Base-by-base conservation (phyloP, 495 filamentous ascomycete genomes). In the Penicillium longicatenatum region DNA sequence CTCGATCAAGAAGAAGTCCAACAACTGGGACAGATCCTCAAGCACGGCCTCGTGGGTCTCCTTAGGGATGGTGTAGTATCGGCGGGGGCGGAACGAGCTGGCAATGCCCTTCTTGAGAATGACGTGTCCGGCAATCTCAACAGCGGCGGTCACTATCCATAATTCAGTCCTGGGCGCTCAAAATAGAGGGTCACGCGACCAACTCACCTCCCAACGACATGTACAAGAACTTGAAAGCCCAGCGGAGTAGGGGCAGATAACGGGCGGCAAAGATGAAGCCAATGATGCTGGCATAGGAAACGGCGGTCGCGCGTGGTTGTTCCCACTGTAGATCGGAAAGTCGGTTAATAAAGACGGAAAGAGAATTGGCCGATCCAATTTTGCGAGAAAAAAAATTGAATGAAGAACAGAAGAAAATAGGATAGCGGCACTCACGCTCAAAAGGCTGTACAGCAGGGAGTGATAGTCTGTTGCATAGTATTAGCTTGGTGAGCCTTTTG, bases 1-100 rank as follows among this genome's bases (percentile, higher is more conserved):
- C 77, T 99, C 94, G 61, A 99, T 92, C 61, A 97, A 82, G 76
- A 97, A 92, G 78, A 99, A 99, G 82, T 99, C 97, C 75, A 93
- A 76, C 48, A 99, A 80, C 74, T 97, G 92, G 70, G 93, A 89
- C 30, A 93, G 69, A 67, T 98, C 94, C 60, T 91, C 92, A 51
- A 92, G 79, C 16, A 91, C 66, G 52, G 80, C 76, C 64, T 98
- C 91, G 14, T 96, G 77, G 9, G 89, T 90, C 62, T 94, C 90
- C 64, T 89, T 85, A 10, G 92, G 87, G 39, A 99, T 79, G 24
- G 91, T 96, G 75, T 93, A 96, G 80, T 99, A 99, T 69, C 89
- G 85, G 71, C 84, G 86, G 19, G 94, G 94, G 43, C 95, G 89
- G 72, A 99, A 81, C 65, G 92, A 92, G 57, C 88, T 89, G 48